These are phyloP conservation scores for Cyberlindnera suaveolens DNA, from an alignment of 805 yeast species.

Conservation along the genomic window DNA sequence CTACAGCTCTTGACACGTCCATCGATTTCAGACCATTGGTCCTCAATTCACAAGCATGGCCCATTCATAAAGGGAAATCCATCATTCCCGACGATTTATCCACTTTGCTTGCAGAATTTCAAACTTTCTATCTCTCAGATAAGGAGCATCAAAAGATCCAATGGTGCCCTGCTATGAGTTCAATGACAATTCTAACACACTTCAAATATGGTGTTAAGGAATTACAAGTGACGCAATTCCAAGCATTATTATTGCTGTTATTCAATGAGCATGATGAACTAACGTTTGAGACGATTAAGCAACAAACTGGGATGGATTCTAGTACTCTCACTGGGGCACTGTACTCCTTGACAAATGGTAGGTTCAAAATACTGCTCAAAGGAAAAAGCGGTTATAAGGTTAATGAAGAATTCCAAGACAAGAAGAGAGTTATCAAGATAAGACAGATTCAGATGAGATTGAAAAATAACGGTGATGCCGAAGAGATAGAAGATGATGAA, in stretches of 20 bases:
- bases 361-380: slow-evolving; percentile 15
- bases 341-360: slow-evolving; percentile 21
- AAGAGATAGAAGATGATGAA: slow-evolving; percentile 6
- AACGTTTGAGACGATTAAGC: slow-evolving; percentile 11
- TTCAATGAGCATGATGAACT: slow-evolving; percentile 14
- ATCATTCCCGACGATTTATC: slow-evolving; percentile 9
- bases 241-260: slow-evolving; percentile 16
- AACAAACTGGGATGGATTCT: slow-evolving; percentile 11
- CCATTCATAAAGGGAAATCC: slow-evolving; percentile 5
- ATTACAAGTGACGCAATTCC: slow-evolving; percentile 15
- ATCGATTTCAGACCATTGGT: slow-evolving; percentile 18
- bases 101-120: slow-evolving; percentile 4
- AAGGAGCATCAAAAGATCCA: slow-evolving; percentile 7
- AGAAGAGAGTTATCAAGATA: slow-evolving; percentile 9
- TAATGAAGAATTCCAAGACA: slow-evolving; percentile 16
- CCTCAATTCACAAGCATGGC: slow-evolving; percentile 17
- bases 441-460: slow-evolving; percentile 16
- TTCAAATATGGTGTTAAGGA: slow-evolving; percentile 14
- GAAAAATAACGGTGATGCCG: slow-evolving; percentile 8
- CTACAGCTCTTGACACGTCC: not conserved
- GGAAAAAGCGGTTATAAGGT: slow-evolving; percentile 3
- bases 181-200: slow-evolving; percentile 14
- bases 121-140: slow-evolving; percentile 8
- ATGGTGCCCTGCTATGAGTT: slow-evolving; percentile 20
- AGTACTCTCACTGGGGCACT: slow-evolving; percentile 11